Evolutionary conservation across 768 basidiomycete species (phyloP), one percentile per base, ranked within the genome.

Genomic region (Trametes cinnabarina): DNA sequence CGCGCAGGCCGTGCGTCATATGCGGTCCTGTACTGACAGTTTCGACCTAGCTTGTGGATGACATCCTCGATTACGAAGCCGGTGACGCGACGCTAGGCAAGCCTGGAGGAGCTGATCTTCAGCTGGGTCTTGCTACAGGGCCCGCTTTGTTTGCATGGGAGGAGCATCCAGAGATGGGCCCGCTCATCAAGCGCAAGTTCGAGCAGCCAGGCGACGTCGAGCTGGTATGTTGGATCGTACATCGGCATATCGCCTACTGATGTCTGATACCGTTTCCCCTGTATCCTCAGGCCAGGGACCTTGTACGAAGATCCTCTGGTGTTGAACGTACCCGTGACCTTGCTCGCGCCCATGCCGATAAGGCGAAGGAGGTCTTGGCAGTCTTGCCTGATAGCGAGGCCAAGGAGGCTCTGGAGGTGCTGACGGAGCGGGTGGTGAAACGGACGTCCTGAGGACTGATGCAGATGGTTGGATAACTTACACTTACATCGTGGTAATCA

Each of bases 51-150:
- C 87, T 99, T 10, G 88, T 98, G 47, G 97, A 99, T 69, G 97
- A 99, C 68, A 82, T 94, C 34, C 77, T 99, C 3, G 97, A 98
- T 74, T 98, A 93, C 68, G 90, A 94, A 47, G 84, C 89, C 0
- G 87, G 87, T 11, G 76, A 80, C 14, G 72, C 76, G 0, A 71
- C 87, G 0, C 82, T 98, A 12, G 96, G 96, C 34, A 98, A 98
- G 75, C 97, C 97, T 0, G 86, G 87, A 0, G 84, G 84, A 14
- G 82, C 84, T 0, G 84, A 86, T 65, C 72, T 86, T 25, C 74
- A 77, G 48, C 72, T 86, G 5, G 84, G 84, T 0, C 76, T 86
- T 54, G 91, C 97, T 4, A 92, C 91, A 0, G 94, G 86, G 2
- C 94, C 94, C 0, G 83, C 85, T 1, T 72, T 97, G 34, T 96